These are phyloP conservation scores for Scenedesmus sp. DNA, from an alignment of 163 green algal species.

Conservation along the genomic window DNA sequence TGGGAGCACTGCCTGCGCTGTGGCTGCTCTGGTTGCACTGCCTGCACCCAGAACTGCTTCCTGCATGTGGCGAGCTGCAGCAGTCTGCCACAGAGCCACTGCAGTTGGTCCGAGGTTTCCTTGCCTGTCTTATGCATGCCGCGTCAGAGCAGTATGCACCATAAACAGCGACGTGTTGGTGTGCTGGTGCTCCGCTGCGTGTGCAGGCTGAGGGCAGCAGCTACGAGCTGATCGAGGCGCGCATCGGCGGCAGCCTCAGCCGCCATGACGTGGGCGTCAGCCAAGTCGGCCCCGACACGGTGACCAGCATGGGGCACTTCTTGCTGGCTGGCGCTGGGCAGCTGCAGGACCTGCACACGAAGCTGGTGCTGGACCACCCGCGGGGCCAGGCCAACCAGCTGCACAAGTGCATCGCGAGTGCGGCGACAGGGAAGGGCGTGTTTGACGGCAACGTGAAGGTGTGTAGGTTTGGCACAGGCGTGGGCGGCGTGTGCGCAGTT, in stretches of 20 bases:
- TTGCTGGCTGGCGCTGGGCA: slow-evolving; percentile 87
- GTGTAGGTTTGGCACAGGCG: no score
- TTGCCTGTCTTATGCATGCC: no score
- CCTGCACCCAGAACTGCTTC: neutral
- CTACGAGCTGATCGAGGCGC: slow-evolving; percentile 90
- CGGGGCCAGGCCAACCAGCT: slow-evolving; percentile 90
- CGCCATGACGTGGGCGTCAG: slow-evolving; percentile 92
- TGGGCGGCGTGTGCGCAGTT: no score
- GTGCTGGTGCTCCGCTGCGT: no score
- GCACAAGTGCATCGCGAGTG: slow-evolving; percentile 97
- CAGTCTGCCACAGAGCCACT: neutral
- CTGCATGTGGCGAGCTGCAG: neutral
- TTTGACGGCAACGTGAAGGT: slow-evolving; percentile 98
- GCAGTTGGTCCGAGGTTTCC: no score
- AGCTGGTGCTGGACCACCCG: slow-evolving; percentile 91
- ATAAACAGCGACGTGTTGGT: no score
- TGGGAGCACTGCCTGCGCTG: neutral
- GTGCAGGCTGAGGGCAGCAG: slow-evolving; percentile 71
- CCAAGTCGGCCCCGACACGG: slow-evolving; percentile 71
- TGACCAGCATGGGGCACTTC: slow-evolving; percentile 87
- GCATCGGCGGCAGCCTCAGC: slow-evolving; percentile 80
- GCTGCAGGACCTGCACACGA: slow-evolving; percentile 96
- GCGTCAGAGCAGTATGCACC: no score
- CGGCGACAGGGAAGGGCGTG: slow-evolving; percentile 82
- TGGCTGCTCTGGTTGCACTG: neutral